Percentiles rank a stretch among this genome's conserved stretches.
Conservation (phyloP, 768 basidiomycete genomes). For the Tylopilus balloui region DNA sequence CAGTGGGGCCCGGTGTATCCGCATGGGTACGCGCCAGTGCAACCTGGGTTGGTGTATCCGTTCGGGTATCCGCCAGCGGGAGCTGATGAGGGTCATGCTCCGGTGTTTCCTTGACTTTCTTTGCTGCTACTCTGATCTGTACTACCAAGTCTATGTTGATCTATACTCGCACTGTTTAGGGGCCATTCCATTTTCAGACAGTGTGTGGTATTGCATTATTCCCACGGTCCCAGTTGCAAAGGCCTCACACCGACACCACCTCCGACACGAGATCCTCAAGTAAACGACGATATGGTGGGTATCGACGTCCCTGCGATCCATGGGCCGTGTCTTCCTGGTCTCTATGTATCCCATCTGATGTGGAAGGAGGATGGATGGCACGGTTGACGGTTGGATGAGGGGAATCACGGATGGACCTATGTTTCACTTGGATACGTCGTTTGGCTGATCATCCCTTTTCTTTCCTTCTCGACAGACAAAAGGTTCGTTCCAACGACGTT, state of each 20-base stretch:
- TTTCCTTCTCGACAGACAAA: conserved; percentile 58
- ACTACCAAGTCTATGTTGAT: background rate
- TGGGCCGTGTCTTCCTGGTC: conserved; percentile 3
- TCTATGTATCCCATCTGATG: background rate
- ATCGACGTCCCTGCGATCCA: conserved; percentile 11
- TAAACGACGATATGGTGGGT: conserved; percentile 47
- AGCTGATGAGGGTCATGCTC: background rate
- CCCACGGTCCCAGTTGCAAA: conserved; percentile 18
- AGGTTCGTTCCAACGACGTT: conserved; percentile 48
- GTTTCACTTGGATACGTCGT: background rate
- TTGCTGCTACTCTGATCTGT: background rate
- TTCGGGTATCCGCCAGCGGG: conserved; percentile 15
- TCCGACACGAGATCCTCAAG: conserved; percentile 30
- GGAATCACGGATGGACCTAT: background rate
- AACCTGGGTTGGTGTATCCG: conserved; percentile 18
- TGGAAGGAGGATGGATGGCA: conserved; percentile 20
- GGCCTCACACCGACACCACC: conserved; percentile 7
- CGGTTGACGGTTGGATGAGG: conserved; percentile 19
- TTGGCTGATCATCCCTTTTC: conserved; percentile 17
- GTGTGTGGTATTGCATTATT: conserved; percentile 5
- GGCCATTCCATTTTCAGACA: background rate
- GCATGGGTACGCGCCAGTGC: conserved; percentile 17
- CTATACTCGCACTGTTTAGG: too few relatives aligned
- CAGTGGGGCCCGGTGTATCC: conserved; percentile 17
- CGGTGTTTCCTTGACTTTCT: conserved; percentile 2